Percentiles rank a stretch among this genome's conserved stretches.
Evolutionary conservation across 179 eudicot genomes (phyloP).

Genomic region (Sideroxylon spinosum): DNA sequence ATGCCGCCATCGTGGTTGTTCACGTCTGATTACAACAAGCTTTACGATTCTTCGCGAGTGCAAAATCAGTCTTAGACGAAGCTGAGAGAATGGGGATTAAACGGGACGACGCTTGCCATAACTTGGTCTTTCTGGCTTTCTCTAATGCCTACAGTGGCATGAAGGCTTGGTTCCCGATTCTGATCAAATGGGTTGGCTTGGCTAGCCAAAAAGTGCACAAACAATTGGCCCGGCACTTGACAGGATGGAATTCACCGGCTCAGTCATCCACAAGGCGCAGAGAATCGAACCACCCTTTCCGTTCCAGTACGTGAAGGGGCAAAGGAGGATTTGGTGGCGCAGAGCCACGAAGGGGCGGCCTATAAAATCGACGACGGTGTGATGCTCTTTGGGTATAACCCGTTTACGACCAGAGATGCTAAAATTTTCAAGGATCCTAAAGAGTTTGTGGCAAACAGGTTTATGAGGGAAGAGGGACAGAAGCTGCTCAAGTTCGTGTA

Average conservation of each 20-base stretch:
- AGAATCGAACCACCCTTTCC: not conserved
- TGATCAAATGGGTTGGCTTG: not conserved
- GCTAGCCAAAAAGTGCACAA: not conserved
- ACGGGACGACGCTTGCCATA: slow-evolving; percentile 52
- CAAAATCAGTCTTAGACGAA: slow-evolving; percentile 28
- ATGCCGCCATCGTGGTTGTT: slow-evolving; percentile 26
- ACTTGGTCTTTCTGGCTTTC: slow-evolving; percentile 39
- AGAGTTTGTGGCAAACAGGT: too few relatives aligned
- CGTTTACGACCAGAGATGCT: too few relatives aligned
- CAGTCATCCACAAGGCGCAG: not conserved
- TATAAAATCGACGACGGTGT: not conserved
- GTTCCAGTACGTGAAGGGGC: not conserved
- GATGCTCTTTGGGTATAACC: not conserved
- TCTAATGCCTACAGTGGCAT: slow-evolving; percentile 29
- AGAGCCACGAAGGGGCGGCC: not conserved
- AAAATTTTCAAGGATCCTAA: too few relatives aligned
- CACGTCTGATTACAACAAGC: slow-evolving; percentile 30
- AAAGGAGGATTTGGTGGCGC: not conserved
- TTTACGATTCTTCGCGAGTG: slow-evolving; percentile 27
- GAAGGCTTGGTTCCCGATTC: not conserved
- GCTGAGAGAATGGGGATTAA: slow-evolving; percentile 34
- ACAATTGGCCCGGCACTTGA: not conserved
- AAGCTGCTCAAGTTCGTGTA: too few relatives aligned
- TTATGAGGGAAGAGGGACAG: too few relatives aligned
- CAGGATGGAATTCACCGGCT: not conserved